Percentiles rank a stretch among this genome's conserved stretches.
Conservation (phyloP, 139 green algal species). For the Zygnema cylindricum region DNA sequence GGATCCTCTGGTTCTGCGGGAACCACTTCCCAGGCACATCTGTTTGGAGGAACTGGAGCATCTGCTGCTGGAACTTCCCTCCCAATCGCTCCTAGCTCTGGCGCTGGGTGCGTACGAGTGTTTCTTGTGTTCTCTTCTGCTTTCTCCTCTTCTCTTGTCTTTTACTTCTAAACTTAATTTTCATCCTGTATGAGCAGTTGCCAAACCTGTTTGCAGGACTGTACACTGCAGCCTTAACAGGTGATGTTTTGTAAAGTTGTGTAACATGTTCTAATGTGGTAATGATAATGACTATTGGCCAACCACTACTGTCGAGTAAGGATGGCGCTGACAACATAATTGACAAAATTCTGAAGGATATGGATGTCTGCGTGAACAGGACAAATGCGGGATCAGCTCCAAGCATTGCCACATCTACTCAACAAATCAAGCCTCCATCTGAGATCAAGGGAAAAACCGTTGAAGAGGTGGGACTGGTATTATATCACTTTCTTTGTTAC, state of each 20-base stretch:
- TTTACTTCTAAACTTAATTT: too few species aligned
- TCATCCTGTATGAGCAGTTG: neutral
- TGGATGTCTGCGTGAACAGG: neutral
- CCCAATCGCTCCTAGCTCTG: neutral
- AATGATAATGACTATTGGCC: too few species aligned
- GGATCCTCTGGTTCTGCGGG: neutral
- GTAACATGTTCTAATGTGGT: neutral
- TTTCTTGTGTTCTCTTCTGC: too few species aligned
- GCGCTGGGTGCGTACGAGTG: neutral
- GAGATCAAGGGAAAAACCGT: constrained; percentile 55
- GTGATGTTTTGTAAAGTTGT: neutral
- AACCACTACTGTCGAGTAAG: neutral
- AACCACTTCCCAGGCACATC: neutral
- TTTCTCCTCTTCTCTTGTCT: neutral
- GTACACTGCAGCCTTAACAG: too few species aligned
- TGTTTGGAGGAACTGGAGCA: neutral
- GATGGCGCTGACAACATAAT: neutral
- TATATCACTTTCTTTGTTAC: too few species aligned
- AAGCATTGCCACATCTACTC: neutral
- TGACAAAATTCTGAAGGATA: neutral
- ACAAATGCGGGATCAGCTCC: neutral
- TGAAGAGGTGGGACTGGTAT: constrained; percentile 50
- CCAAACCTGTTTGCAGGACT: neutral
- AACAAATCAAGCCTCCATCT: constrained; percentile 39
- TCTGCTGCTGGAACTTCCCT: neutral